phyloP scores from a whole-genome alignment of 192 early-diverging fungal genomes.

The Coemansia sp. region DNA sequence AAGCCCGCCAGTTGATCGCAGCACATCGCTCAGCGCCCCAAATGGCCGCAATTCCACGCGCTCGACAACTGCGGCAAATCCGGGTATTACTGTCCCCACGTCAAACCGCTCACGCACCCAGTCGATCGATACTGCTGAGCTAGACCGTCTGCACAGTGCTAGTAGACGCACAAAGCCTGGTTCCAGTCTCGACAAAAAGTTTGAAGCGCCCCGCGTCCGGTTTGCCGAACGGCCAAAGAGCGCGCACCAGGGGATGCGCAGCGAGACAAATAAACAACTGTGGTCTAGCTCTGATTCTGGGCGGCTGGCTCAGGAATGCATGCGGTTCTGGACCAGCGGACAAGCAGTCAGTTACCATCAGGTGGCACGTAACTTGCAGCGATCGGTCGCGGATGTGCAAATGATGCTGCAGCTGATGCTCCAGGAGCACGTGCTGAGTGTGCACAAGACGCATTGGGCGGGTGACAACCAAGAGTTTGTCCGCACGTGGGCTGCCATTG shows the following conservation, averaged over 20 bases:
- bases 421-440: conserved; percentile 30
- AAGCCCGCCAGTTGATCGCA: not conserved
- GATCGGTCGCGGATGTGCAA: conserved; percentile 19
- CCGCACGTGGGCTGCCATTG: conserved; percentile 26
- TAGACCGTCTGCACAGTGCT: not conserved
- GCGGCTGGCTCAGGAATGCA: conserved; percentile 18
- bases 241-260: not conserved
- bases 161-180: not conserved
- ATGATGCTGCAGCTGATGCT: conserved; percentile 44
- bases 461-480: conserved; percentile 15
- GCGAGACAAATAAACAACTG: not conserved
- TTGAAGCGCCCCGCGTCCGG: not conserved
- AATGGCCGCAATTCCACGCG: conserved; percentile 12
- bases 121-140: not conserved
- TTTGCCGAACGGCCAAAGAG: not conserved
- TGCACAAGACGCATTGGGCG: conserved; percentile 27
- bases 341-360: conserved; percentile 15
- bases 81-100: not conserved
- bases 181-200: not conserved
- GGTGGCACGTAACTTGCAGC: conserved; percentile 14
- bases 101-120: not conserved
- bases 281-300: conserved; percentile 23
- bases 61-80: conserved; percentile 7
- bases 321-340: conserved; percentile 29
- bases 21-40: conserved; percentile 3